These are phyloP conservation scores for Ascochyta viciae-villosae DNA, from an alignment of 2,329 filamentous ascomycete species.

Conservation along the genomic window DNA sequence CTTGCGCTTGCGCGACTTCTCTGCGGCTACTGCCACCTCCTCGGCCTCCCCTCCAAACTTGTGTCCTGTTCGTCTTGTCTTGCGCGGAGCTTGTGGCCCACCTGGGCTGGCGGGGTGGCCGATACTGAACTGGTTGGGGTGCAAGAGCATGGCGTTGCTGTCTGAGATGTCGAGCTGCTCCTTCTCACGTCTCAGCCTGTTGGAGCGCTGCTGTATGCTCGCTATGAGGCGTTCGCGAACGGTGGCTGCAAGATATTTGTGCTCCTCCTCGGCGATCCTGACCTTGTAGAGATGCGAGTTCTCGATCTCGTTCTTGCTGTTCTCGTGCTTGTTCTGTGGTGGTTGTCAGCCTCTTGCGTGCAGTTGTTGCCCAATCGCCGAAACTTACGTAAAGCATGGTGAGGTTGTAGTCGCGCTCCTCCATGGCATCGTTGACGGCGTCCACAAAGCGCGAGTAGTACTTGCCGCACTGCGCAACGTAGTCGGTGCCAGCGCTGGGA, in stretches of 20 bases:
- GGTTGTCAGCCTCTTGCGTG: not conserved
- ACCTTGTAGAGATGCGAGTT: constrained; percentile 65
- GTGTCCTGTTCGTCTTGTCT: constrained; percentile 68
- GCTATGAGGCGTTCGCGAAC: constrained; percentile 68
- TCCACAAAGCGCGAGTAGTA: constrained; percentile 86
- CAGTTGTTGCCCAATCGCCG: too few relatives aligned
- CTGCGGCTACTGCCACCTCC: constrained; percentile 57
- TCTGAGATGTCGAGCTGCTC: constrained; percentile 72
- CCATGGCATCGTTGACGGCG: constrained; percentile 85
- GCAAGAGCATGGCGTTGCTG: constrained; percentile 69
- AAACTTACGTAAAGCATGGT: constrained; percentile 77
- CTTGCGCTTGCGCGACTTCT: constrained; percentile 66
- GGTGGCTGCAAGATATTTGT: constrained; percentile 63
- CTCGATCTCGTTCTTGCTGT: constrained; percentile 62
- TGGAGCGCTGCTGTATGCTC: constrained; percentile 63
- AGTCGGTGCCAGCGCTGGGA: constrained; percentile 71
- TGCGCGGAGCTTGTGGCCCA: constrained; percentile 65
- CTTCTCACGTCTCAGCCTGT: constrained; percentile 67
- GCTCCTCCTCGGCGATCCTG: constrained; percentile 69
- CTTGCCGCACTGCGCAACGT: constrained; percentile 71
- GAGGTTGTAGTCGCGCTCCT: constrained; percentile 84
- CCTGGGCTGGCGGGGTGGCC: constrained; percentile 69
- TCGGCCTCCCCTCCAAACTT: constrained; percentile 56
- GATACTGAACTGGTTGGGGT: constrained; percentile 71
- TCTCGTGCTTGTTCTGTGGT: constrained; percentile 63